Evolutionary conservation across 2,329 filamentous ascomycete genomes (phyloP).

Genomic region (Botrytis fabae): DNA sequence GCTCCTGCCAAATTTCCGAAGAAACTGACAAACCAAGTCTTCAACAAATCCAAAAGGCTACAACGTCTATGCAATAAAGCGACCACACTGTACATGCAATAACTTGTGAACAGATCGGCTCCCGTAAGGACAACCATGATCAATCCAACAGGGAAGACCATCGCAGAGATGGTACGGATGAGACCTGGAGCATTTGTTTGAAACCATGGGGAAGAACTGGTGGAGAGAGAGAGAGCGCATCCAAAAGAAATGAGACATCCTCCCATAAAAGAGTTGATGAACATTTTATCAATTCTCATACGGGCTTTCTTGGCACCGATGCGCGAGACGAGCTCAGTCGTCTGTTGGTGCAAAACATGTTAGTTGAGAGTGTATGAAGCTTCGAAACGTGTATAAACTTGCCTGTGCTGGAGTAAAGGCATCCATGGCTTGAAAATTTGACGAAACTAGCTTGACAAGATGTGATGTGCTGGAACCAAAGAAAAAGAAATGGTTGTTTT

Average conservation of each 20-base stretch:
- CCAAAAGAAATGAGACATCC: conserved; percentile 54
- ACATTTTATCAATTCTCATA: conserved; percentile 54
- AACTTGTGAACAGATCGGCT: conserved; percentile 49
- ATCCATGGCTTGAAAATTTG: conserved; percentile 37
- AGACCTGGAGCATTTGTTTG: conserved; percentile 51
- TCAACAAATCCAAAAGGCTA: conserved; percentile 38
- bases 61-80: conserved; percentile 47
- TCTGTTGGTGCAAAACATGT: conserved; percentile 39
- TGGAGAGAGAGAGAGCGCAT: conserved; percentile 49
- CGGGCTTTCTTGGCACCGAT: conserved; percentile 53
- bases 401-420: conserved; percentile 46
- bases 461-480: neutral
- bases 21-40: conserved; percentile 49
- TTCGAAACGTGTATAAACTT: neutral
- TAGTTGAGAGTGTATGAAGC: neutral
- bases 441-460: neutral
- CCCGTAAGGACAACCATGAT: conserved; percentile 51
- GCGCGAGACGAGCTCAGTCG: conserved; percentile 51
- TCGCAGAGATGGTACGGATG: conserved; percentile 47
- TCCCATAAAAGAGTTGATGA: conserved; percentile 52
- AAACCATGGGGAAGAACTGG: conserved; percentile 50
- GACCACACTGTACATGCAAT: conserved; percentile 46
- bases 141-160: conserved; percentile 53
- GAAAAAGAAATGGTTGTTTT: neutral
- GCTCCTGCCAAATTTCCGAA: conserved; percentile 51